Evolutionary conservation across 192 early-diverging fungal genomes (phyloP).

Genomic region (Cladochytrium replicatum): DNA sequence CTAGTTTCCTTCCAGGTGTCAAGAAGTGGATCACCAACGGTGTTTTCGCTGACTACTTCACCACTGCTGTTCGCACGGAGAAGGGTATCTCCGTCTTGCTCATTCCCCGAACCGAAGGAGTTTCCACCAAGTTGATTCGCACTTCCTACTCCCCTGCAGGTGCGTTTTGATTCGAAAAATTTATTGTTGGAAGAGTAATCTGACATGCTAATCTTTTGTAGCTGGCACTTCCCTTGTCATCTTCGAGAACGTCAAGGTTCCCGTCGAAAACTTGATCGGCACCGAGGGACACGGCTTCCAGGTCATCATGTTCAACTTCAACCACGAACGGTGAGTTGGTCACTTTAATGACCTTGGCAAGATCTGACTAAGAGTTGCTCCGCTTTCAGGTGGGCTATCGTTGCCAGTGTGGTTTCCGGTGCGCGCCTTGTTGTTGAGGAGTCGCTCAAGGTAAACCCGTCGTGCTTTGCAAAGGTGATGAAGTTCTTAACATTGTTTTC

Average conservation of each 20-base stretch:
- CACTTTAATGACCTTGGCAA: too few species aligned
- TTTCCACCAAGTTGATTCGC: slow-evolving; percentile 42
- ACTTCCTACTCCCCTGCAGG: slow-evolving; percentile 39
- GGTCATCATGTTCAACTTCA: slow-evolving; percentile 45
- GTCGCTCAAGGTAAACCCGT: slow-evolving; percentile 26
- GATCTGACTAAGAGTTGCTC: too few species aligned
- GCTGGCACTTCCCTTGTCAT: slow-evolving; percentile 41
- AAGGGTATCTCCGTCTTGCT: slow-evolving; percentile 41
- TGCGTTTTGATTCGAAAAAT: too few species aligned
- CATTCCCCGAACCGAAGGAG: slow-evolving; percentile 31
- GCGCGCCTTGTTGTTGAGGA: slow-evolving; percentile 36
- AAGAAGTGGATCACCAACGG: not conserved
- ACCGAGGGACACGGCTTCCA: slow-evolving; percentile 40
- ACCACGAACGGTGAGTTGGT: slow-evolving; percentile 49
- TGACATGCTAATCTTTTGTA: too few species aligned
- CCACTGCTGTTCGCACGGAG: slow-evolving; percentile 11
- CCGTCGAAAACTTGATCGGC: slow-evolving; percentile 46
- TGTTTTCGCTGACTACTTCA: slow-evolving; percentile 16
- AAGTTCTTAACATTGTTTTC: slow-evolving; percentile 1
- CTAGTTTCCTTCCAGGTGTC: too few species aligned
- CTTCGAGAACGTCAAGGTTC: slow-evolving; percentile 50
- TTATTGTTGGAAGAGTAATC: too few species aligned
- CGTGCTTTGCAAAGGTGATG: too few species aligned
- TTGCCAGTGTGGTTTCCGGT: slow-evolving; percentile 7
- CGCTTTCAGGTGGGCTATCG: slow-evolving; percentile 41